A percentile compares a stretch with the other conserved stretches of the same genome.
These are phyloP conservation scores for Grosmannia serpens DNA, from an alignment of 2,329 filamentous ascomycete genomes.

Conservation along the genomic window DNA sequence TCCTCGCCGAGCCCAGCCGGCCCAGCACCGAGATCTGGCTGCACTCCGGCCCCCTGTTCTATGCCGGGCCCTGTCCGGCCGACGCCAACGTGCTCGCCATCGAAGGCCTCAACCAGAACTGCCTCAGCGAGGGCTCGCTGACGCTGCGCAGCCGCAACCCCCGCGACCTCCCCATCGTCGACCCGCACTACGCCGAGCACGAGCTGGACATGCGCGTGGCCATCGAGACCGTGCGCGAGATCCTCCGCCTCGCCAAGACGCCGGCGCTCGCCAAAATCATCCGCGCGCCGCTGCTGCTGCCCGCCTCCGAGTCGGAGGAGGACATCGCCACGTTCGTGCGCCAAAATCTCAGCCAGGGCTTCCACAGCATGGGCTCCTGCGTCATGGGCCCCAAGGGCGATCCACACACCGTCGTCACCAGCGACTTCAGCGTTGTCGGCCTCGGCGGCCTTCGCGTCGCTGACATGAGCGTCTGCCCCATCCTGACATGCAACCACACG, in stretches of 20 bases:
- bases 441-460: slow-evolving; percentile 6
- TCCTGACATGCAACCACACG: slow-evolving; percentile 4
- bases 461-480: slow-evolving; percentile 7
- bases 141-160: slow-evolving; percentile 7
- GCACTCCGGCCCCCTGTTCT: slow-evolving; percentile 19
- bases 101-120: slow-evolving; percentile 5
- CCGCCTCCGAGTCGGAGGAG: not conserved
- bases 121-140: slow-evolving; percentile 8
- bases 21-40: slow-evolving; percentile 2
- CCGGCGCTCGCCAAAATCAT: not conserved
- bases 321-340: not conserved
- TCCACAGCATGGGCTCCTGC: slow-evolving; percentile 5
- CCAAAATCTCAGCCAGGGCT: slow-evolving; percentile 1
- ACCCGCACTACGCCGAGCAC: slow-evolving; percentile 8
- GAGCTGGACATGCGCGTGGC: slow-evolving; percentile 3
- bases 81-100: slow-evolving; percentile 11
- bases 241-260: not conserved
- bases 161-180: slow-evolving; percentile 9
- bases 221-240: slow-evolving; percentile 2
- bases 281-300: not conserved
- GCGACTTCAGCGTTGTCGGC: slow-evolving; percentile 3
- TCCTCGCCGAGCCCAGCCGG: not conserved
- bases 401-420: not conserved
- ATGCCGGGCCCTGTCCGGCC: slow-evolving; percentile 18
- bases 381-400: slow-evolving; percentile 3